Evolutionary conservation across 345 rosid genomes (phyloP).

Genomic region (Boechera divaricarpa): DNA sequence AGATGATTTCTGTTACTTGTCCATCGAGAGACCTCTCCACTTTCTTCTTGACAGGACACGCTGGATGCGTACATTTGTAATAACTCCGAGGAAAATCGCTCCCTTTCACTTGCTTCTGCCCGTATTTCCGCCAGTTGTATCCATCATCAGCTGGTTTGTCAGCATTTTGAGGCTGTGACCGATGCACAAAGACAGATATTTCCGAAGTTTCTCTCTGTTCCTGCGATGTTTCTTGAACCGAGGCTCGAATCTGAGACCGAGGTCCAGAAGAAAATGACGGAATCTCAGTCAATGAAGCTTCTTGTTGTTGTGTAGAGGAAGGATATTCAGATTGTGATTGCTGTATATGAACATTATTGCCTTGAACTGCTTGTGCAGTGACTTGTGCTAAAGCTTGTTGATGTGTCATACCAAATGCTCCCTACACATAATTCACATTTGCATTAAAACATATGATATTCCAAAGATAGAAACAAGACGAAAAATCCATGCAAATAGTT

Average conservation of each 20-base stretch:
- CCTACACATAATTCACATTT: slow-evolving; percentile 47
- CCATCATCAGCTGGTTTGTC: slow-evolving; percentile 79
- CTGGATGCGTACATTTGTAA: slow-evolving; percentile 75
- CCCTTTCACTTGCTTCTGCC: slow-evolving; percentile 92
- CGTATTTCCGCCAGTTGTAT: slow-evolving; percentile 91
- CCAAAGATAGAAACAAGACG: not conserved
- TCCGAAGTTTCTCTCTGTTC: slow-evolving; percentile 49
- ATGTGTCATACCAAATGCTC: slow-evolving; percentile 77
- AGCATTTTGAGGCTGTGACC: slow-evolving; percentile 49
- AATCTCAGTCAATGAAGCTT: slow-evolving; percentile 41
- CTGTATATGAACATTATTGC: slow-evolving; percentile 46
- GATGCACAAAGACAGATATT: slow-evolving; percentile 50
- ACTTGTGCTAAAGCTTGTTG: slow-evolving; percentile 88
- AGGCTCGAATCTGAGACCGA: slow-evolving; percentile 43
- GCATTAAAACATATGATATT: not conserved
- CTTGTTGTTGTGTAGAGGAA: slow-evolving; percentile 46
- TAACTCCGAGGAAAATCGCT: slow-evolving; percentile 84
- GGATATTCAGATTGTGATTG: slow-evolving; percentile 46
- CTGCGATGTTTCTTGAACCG: slow-evolving; percentile 41
- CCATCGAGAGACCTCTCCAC: slow-evolving; percentile 81
- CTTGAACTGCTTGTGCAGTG: slow-evolving; percentile 77
- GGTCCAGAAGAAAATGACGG: slow-evolving; percentile 39
- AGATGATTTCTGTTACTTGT: slow-evolving; percentile 81
- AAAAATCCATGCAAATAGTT: slow-evolving; percentile 1
- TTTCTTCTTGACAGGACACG: slow-evolving; percentile 86